phyloP scores from a whole-genome alignment of 345 rosid species.

The Dipteronia sinensis region DNA sequence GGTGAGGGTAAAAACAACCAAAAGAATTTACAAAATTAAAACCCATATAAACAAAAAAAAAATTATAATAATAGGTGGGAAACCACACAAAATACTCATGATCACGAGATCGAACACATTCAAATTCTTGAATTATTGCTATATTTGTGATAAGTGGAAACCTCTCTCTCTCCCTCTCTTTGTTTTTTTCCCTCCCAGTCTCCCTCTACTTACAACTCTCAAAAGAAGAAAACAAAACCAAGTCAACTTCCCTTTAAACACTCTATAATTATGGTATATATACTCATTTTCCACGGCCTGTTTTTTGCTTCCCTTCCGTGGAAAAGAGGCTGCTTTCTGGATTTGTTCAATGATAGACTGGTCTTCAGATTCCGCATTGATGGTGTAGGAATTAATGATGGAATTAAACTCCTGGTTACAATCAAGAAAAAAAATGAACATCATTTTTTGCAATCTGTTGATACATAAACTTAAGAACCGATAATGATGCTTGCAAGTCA shows the following conservation, averaged over 20 bases:
- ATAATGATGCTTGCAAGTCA: not conserved
- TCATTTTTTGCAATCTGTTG: no score
- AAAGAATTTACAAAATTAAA: constrained; percentile 29
- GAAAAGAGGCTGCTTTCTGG: constrained; percentile 35
- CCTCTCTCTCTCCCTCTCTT: constrained; percentile 4
- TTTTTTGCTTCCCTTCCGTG: constrained; percentile 59
- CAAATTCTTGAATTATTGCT: constrained; percentile 24
- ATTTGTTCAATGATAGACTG: constrained; percentile 37
- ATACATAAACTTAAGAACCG: no score
- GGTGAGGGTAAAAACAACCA: not conserved
- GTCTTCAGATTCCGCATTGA: constrained; percentile 48
- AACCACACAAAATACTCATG: constrained; percentile 9
- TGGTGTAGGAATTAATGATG: constrained; percentile 67
- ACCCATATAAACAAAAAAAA: constrained; percentile 22
- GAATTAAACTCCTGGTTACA: constrained; percentile 62
- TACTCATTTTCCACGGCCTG: constrained; percentile 53
- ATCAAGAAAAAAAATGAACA: not conserved
- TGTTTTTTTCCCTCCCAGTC: no score
- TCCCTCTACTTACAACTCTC: constrained; percentile 26
- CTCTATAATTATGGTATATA: no score
- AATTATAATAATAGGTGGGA: constrained; percentile 17
- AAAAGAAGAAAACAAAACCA: constrained; percentile 11
- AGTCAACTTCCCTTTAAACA: constrained; percentile 19
- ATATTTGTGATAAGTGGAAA: not conserved
- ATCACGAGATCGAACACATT: constrained; percentile 29